Percentiles rank a stretch among this genome's conserved stretches.
phyloP scores from a whole-genome alignment of 441 rosid species.

The Adansonia rubrostipa region DNA sequence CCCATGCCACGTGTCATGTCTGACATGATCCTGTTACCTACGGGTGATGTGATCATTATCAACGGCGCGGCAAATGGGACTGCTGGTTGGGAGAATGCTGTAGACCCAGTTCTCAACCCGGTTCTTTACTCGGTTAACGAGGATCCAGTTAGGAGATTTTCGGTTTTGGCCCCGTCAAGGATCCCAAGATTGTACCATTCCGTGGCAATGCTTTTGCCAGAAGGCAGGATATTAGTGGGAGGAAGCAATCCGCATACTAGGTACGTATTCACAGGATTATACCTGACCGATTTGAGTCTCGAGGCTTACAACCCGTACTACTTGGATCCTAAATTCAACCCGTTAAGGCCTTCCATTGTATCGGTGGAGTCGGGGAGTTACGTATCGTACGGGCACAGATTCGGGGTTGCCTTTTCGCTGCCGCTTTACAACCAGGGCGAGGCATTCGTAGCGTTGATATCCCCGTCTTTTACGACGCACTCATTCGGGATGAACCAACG shows the following conservation, averaged over 20 bases:
- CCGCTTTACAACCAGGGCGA: conserved; percentile 24
- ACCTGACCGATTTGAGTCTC: conserved; percentile 76
- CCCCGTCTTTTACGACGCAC: conserved; percentile 82
- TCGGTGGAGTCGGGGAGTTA: conserved; percentile 46
- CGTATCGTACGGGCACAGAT: conserved; percentile 46
- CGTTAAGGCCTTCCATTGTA: conserved; percentile 55
- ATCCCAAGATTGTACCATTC: conserved; percentile 85
- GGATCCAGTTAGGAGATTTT: conserved; percentile 44
- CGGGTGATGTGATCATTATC: conserved; percentile 41
- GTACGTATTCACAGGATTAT: conserved; percentile 64
- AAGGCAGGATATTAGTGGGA: conserved; percentile 80
- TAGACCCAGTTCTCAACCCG: conserved; percentile 40
- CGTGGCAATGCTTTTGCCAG: conserved; percentile 64
- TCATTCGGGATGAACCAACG: conserved; percentile 83
- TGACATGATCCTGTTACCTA: conserved; percentile 46
- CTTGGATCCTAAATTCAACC: conserved; percentile 42
- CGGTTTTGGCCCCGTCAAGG: conserved; percentile 48
- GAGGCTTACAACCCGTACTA: conserved; percentile 81
- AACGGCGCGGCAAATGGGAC: conserved; percentile 43
- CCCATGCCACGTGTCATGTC: conserved; percentile 40
- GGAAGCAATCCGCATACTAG: conserved; percentile 82
- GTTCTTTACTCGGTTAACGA: conserved; percentile 34
- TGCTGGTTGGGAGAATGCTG: conserved; percentile 43
- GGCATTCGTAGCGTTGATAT: conserved; percentile 45
- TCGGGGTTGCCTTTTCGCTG: conserved; percentile 46